These are phyloP conservation scores for Saccharomycopsis guyanensis DNA, from an alignment of 805 yeast genomes.

Conservation along the genomic window DNA sequence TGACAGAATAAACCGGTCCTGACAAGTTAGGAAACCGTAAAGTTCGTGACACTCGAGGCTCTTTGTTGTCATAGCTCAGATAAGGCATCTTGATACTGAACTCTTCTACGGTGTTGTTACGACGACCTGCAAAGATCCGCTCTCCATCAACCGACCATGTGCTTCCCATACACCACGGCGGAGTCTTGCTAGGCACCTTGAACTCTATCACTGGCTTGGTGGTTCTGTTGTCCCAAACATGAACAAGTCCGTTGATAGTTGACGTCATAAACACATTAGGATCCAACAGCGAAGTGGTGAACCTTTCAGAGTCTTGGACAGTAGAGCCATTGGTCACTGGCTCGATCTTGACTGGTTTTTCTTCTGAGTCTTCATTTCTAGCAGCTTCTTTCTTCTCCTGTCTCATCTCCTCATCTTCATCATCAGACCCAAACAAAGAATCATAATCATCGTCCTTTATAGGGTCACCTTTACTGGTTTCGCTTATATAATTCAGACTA, in stretches of 20 bases:
- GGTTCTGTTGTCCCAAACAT: constrained; percentile 74
- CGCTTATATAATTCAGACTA: constrained; percentile 16
- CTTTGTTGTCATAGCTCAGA: constrained; percentile 25
- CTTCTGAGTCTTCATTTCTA: constrained; percentile 20
- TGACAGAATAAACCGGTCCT: constrained; percentile 81
- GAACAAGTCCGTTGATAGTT: constrained; percentile 73
- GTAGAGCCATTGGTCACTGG: neutral
- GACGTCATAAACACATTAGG: constrained; percentile 65
- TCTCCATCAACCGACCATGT: constrained; percentile 87
- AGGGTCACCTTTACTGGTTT: constrained; percentile 27
- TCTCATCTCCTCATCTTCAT: constrained; percentile 28
- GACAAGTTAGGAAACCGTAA: constrained; percentile 77
- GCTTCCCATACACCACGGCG: constrained; percentile 93
- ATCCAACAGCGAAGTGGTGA: constrained; percentile 23
- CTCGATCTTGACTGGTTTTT: constrained; percentile 4
- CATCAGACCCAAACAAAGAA: constrained; percentile 54
- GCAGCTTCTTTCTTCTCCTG: constrained; percentile 19
- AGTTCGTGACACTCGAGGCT: constrained; percentile 46
- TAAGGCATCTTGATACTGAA: constrained; percentile 55
- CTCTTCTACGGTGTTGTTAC: constrained; percentile 83
- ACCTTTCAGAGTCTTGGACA: neutral
- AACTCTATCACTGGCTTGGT: constrained; percentile 36
- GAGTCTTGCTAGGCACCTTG: constrained; percentile 53
- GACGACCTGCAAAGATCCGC: constrained; percentile 71
- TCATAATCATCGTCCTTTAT: constrained; percentile 41